Evolutionary conservation across 2,329 filamentous ascomycete species (phyloP).

Genomic region (Apiospora arundinis): DNA sequence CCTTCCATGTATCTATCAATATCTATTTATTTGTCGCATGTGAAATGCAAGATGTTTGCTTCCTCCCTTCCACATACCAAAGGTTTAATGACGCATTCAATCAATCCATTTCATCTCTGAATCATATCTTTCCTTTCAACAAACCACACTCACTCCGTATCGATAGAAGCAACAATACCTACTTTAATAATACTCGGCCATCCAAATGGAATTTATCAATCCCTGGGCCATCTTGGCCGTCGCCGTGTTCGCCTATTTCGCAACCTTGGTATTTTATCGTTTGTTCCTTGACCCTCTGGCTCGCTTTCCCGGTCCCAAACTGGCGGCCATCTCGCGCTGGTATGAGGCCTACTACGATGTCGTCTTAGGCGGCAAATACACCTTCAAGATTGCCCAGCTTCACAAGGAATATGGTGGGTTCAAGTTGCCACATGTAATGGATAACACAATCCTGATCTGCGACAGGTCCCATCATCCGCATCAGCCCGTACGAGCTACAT

Average conservation of each 20-base stretch:
- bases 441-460: neutral
- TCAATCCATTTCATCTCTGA: too few relatives aligned
- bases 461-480: constrained; percentile 32
- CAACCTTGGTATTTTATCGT: neutral
- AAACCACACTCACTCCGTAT: too few relatives aligned
- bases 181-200: too few relatives aligned
- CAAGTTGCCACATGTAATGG: neutral
- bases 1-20: too few relatives aligned
- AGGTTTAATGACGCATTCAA: too few relatives aligned
- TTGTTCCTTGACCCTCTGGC: constrained; percentile 27
- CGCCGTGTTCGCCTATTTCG: neutral
- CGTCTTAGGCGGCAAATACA: neutral
- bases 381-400: constrained; percentile 1
- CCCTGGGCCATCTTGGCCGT: neutral
- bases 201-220: neutral
- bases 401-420: constrained; percentile 2
- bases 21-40: too few relatives aligned
- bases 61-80: too few relatives aligned
- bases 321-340: constrained; percentile 28
- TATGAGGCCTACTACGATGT: constrained; percentile 14
- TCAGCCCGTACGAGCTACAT: constrained; percentile 34
- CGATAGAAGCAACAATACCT: too few relatives aligned
- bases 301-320: constrained; percentile 31
- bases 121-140: too few relatives aligned
- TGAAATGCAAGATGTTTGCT: too few relatives aligned